phyloP scores from a whole-genome alignment of 805 yeast genomes.

The Diddensiella transvaalensis region DNA sequence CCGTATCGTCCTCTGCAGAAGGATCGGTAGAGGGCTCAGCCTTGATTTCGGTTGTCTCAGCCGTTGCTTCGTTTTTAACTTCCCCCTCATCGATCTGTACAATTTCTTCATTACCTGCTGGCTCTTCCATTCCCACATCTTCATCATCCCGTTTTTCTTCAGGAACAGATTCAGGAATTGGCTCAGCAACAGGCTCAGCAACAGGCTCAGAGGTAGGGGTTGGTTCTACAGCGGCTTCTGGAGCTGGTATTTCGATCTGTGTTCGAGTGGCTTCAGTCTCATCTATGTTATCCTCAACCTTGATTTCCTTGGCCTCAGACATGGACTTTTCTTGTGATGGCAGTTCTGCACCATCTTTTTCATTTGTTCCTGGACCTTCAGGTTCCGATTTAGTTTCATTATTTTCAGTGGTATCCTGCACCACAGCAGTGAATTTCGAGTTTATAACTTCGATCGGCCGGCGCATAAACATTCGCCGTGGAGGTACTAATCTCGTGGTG shows the following conservation, averaged over 20 bases:
- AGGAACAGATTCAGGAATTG: slow-evolving; percentile 5
- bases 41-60: slow-evolving; percentile 1
- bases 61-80: slow-evolving; percentile 13
- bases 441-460: slow-evolving; percentile 16
- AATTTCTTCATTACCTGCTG: slow-evolving; percentile 17
- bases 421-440: slow-evolving; percentile 1
- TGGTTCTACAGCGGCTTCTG: slow-evolving; percentile 28
- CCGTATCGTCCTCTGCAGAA: slow-evolving; percentile 7
- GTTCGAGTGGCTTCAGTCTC: slow-evolving; percentile 40
- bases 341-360: background rate
- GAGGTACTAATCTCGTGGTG: slow-evolving; percentile 50
- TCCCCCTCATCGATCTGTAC: slow-evolving; percentile 12
- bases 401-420: background rate
- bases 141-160: slow-evolving; percentile 43
- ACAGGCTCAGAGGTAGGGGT: too few relatives aligned
- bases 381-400: background rate
- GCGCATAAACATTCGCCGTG: slow-evolving; percentile 35
- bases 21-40: background rate
- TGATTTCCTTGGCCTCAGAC: slow-evolving; percentile 1
- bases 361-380: slow-evolving; percentile 1
- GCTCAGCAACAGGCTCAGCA: slow-evolving; percentile 29
- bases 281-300: slow-evolving; percentile 34
- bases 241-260: slow-evolving; percentile 37
- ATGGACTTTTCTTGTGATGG: slow-evolving; percentile 3
- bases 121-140: slow-evolving; percentile 26